phyloP scores from a whole-genome alignment of 225 moss, liverwort and hornwort genomes.

The Bryum argenteum region DNA sequence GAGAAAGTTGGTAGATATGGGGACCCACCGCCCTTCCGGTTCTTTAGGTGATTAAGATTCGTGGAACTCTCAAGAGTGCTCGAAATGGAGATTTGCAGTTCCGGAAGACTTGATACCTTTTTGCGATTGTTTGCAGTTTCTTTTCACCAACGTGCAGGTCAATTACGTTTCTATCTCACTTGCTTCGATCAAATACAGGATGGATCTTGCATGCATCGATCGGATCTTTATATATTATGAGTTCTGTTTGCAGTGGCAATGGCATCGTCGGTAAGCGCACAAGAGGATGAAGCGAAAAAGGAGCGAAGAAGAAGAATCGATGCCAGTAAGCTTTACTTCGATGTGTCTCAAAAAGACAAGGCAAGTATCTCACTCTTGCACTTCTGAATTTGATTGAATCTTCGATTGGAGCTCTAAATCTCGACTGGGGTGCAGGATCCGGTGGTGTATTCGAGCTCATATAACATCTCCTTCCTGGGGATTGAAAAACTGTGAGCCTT shows the following conservation, averaged over 20 bases:
- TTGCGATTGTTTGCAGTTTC: slow-evolving; percentile 26
- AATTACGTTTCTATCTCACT: too few relatives aligned
- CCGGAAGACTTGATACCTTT: slow-evolving; percentile 9
- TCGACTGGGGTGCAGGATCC: slow-evolving; percentile 61
- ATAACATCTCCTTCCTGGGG: slow-evolving; percentile 94
- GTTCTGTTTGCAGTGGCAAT: slow-evolving; percentile 31
- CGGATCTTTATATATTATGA: background rate
- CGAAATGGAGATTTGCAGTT: slow-evolving; percentile 24
- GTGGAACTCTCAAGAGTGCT: background rate
- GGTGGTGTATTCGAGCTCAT: slow-evolving; percentile 76
- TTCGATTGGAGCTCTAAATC: too few relatives aligned
- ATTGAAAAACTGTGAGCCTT: slow-evolving; percentile 86
- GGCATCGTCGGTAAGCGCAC: slow-evolving; percentile 43
- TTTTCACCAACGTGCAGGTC: slow-evolving; percentile 35
- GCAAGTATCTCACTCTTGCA: slow-evolving; percentile 22
- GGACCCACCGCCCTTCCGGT: background rate
- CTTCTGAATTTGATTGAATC: too few relatives aligned
- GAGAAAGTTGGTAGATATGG: background rate
- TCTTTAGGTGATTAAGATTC: slow-evolving; percentile 3
- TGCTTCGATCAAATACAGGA: background rate
- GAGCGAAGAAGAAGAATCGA: slow-evolving; percentile 58
- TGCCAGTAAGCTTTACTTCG: slow-evolving; percentile 57
- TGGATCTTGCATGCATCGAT: background rate
- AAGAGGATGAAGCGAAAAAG: slow-evolving; percentile 44
- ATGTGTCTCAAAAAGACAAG: slow-evolving; percentile 54